Base-by-base conservation (phyloP, 2,329 filamentous ascomycete species). In the Ophiognomonia clavigignenti-juglandacearum region DNA sequence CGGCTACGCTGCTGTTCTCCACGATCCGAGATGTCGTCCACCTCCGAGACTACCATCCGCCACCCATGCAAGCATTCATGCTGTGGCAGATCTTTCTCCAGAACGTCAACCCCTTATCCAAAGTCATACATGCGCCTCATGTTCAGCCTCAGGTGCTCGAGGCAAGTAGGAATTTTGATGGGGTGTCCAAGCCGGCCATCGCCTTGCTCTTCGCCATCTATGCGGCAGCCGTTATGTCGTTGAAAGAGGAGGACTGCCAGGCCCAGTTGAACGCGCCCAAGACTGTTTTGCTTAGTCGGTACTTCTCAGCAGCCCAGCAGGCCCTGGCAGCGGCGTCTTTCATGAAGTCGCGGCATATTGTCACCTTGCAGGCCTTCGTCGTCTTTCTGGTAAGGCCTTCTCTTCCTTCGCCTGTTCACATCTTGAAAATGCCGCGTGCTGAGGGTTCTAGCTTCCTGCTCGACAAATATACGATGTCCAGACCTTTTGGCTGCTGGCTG, bases 91-190 rank as follows among this genome's bases (percentile, higher is more conserved):
- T 64, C 1, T 77, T 73, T 42, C 59, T 77, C 1, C 65, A 72
- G 18, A 76, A 77, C 48, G 68, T 79, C 34, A 72, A 78, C 51
- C 74, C 75, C 1, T 56, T 79, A 18, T 67, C 72, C 43, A 78
- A 78, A 51, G 54, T 78, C 14, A 66, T 75, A 6, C 73, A 78
- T 52, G 62, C 71, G 4, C 74, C 74, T 0, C 69, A 69, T 1
- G 57, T 74, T 2, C 68, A 75, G 43, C 54, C 54, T 7, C 49
- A 56, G 13, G 51, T 59, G 6, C 47, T 57, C 9, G 47, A 55
- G 45, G 56, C 52, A 16, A 52, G 45, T 36, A 52, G 49, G 36
- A 43, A 51, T 13, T 45, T 54, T 23, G 52, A 54, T 11, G 44
- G 40, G 13, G 44, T 52, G 6, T 39, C 45, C 8, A 50, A 47